A percentile compares a stretch with the other conserved stretches of the same genome.
Evolutionary conservation across 306 rosid species (phyloP).

Genomic region (Begonia peltatifolia): DNA sequence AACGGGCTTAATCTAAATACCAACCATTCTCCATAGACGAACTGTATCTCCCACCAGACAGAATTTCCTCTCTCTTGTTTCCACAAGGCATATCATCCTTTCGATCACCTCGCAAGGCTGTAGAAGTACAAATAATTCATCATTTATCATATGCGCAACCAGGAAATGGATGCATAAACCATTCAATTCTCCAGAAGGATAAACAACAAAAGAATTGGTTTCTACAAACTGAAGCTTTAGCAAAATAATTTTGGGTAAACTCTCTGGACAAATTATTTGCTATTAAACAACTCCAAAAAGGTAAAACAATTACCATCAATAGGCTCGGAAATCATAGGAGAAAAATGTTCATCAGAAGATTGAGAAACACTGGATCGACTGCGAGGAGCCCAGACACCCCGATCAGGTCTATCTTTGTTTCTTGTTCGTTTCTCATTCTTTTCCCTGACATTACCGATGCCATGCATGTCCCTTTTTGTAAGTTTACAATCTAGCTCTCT

Average conservation of each 20-base stretch:
- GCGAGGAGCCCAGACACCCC: constrained; percentile 96
- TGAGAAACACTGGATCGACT: constrained; percentile 56
- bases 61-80: constrained; percentile 38
- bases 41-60: constrained; percentile 39
- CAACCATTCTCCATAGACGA: constrained; percentile 41
- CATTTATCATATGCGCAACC: not conserved
- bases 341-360: constrained; percentile 31
- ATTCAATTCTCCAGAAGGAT: constrained; percentile 7
- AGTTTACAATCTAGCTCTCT: constrained; percentile 40
- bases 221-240: no score
- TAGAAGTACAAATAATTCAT: not conserved
- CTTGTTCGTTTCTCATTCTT: constrained; percentile 75
- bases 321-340: constrained; percentile 35
- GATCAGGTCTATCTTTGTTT: constrained; percentile 96
- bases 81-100: constrained; percentile 31
- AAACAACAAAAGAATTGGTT: not conserved
- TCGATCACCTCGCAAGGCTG: constrained; percentile 23
- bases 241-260: not conserved
- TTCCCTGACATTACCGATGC: constrained; percentile 31
- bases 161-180: not conserved
- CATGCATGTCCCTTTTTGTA: constrained; percentile 43
- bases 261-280: not conserved
- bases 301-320: constrained; percentile 40
- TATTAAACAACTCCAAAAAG: no score
- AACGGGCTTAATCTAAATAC: constrained; percentile 5